Evolutionary conservation across 2,329 filamentous ascomycete genomes (phyloP).

Genomic region (Blastomyces percursus): DNA sequence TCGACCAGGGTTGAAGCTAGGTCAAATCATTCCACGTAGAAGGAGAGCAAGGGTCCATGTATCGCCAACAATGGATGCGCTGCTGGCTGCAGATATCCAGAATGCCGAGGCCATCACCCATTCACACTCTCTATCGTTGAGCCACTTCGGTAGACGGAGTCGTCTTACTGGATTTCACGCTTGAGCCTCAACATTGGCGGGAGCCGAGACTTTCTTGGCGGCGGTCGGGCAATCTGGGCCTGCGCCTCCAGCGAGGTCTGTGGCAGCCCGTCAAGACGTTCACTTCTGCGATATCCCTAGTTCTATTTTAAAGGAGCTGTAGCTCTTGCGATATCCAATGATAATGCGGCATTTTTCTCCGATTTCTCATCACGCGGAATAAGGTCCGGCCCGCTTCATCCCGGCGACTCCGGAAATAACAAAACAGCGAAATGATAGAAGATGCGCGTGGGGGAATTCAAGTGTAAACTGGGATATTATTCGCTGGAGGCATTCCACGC

Average conservation of each 20-base stretch:
- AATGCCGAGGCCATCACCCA: neutral
- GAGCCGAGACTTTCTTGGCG: neutral
- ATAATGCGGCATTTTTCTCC: neutral
- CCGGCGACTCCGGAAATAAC: neutral
- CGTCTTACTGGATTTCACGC: neutral
- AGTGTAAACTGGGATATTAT: neutral
- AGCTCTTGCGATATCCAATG: neutral
- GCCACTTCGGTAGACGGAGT: constrained; percentile 1
- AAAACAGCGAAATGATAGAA: neutral
- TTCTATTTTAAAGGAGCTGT: neutral
- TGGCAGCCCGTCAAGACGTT: neutral
- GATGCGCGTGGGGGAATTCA: neutral
- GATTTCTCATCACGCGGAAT: neutral
- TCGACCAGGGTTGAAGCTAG: neutral
- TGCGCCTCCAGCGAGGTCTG: neutral
- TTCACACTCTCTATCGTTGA: neutral
- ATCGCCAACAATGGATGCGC: no score
- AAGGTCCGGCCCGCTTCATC: neutral
- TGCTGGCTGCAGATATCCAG: neutral
- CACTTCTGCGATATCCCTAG: neutral
- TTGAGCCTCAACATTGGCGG: neutral
- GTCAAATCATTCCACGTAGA: neutral
- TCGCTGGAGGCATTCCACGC: neutral
- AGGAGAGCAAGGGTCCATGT: neutral
- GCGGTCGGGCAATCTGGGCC: neutral